Evolutionary conservation across 108 stramenopile species (phyloP), one percentile per base, ranked within the genome.

Genomic region (Nitzschia inconspicua): DNA sequence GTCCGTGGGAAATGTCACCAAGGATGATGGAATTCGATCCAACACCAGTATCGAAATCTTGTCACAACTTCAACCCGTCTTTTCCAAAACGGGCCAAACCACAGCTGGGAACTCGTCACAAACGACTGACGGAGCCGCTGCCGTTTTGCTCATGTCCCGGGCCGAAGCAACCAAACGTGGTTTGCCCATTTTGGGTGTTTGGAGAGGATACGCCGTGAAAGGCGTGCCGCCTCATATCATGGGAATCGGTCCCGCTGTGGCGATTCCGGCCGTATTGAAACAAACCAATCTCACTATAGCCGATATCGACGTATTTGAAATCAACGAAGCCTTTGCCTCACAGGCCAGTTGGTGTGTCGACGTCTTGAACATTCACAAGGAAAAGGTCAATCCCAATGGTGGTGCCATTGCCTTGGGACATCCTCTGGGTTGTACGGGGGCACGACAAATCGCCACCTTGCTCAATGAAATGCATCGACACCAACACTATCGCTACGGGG

Each of bases 301-400:
- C 8, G 95, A 97, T 61, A 82, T 98, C 29, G 96, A 97, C 66
- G 71, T 97, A 13, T 97, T 68, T 66, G 98, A 98, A 77, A 86
- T 98, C 56, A 98, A 98, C 66, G 98, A 99, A 78, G 98, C 98
- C 3, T 99, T 99, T 67, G 96, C 96, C 0, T 81, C 82, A 28
- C 96, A 95, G 70, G 89, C 89, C 1, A 64, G 65, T 44, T 91
- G 86, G 77, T 93, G 85, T 34, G 72, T 93, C 9, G 47, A 80
- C 40, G 71, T 75, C 23, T 64, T 97, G 24, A 60, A 63, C 14
- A 59, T 97, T 8, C 70, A 75, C 22, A 24, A 28, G 6, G 35
- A 54, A n/a, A 95, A 91, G 68, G 96, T 97, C 25, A 98, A 98
- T 65, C 95, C 95, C 1, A 89, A 95, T 60, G 98, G 98, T 13